Conservation (phyloP, 2,329 filamentous ascomycete species). For the Neurospora sp. region DNA sequence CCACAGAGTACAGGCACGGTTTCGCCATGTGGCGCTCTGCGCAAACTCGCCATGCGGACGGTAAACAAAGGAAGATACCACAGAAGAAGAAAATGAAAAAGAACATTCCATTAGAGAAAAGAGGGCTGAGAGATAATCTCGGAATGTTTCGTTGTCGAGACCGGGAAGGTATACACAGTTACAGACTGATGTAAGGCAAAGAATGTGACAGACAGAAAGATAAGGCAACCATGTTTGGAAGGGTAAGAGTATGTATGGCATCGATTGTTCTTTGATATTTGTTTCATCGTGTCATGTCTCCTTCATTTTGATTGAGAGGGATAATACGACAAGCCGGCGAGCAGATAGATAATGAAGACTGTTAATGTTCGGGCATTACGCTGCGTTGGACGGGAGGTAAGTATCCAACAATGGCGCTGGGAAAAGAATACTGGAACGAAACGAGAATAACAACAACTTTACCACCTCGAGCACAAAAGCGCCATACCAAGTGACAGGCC, state of each 20-base stretch:
- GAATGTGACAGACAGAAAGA: not conserved
- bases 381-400: not conserved
- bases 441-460: not conserved
- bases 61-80: not conserved
- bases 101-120: not conserved
- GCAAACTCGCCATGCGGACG: no score
- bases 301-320: no score
- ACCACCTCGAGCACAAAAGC: not conserved
- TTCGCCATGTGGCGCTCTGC: not conserved
- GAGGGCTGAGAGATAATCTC: not conserved
- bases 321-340: not conserved
- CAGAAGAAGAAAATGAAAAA: not conserved
- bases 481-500: not conserved
- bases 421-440: not conserved
- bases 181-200: no score
- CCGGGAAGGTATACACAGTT: not conserved
- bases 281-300: not conserved
- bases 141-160: not conserved
- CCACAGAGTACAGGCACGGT: not conserved
- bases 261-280: not conserved
- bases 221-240: not conserved
- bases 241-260: not conserved
- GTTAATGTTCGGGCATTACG: not conserved
- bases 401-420: not conserved
- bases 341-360: not conserved